Base-by-base conservation (phyloP, 140 eudicot genomes). In the Cichorium intybus region DNA sequence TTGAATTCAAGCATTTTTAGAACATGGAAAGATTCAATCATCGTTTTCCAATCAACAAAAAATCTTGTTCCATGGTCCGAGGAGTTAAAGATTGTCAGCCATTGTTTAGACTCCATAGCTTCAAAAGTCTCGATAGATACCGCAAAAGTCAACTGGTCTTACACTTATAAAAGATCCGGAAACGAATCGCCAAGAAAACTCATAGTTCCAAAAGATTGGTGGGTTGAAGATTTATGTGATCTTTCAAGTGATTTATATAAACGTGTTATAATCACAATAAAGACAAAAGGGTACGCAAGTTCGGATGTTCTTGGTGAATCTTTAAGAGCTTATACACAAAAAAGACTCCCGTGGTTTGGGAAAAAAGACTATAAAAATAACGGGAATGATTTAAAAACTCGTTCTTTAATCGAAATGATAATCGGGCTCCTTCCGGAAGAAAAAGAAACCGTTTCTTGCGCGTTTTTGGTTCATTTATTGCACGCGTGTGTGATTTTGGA, bases 201-300 rank as follows among this genome's bases (percentile, higher is more conserved):
- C 24, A 49, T 11, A 55, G 95, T 87, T 37, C 95, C 97, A 2
- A 75, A 57, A 18, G 97, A 90, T 71, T 90, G 97, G 97, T 90
- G 97, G 97, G 94, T 87, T 2, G 97, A 90, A 70, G 97, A 90
- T 68, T 63, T 90, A 24, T 84, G 90, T 26, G 97, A 90, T 54
- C 94, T 90, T 64, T 85, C 85, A 10, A 62, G 81, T 17, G 95
- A 90, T 75, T 70, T 87, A 24, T 90, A 79, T 75, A 87, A 87
- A 71, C 82, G 87, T 60, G 90, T 84, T 12, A 61, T 90, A 62
- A 70, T 79, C 48, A 64, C 86, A 1, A 82, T 90, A 20, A 77
- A 72, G 74, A 70, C 87, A 1, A 90, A 79, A 56, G 94, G 84
- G 45, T 74, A 64, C 56, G 75, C 73, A 5, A 48, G 86, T 34